Conservation (phyloP, 345 rosid species). For the Melaleuca quinquenervia region DNA sequence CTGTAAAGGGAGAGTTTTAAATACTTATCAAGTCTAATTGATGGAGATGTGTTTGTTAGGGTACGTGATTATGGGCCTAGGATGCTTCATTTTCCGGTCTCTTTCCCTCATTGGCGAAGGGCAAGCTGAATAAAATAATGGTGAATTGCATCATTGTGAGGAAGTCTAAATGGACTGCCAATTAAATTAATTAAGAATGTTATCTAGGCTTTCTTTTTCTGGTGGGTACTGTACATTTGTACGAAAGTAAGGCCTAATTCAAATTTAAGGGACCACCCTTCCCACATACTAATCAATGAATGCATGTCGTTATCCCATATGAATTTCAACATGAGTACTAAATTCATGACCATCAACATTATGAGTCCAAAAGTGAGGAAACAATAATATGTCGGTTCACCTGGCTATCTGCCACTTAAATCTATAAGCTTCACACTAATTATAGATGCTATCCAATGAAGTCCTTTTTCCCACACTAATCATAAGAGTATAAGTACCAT, state of each 20-base stretch:
- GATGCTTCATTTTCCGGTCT: neutral
- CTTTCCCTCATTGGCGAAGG: neutral
- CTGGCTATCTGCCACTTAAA: neutral
- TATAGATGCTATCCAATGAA: neutral
- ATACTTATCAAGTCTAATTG: neutral
- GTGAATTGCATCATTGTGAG: neutral
- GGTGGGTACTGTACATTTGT: neutral
- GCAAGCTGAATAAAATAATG: neutral
- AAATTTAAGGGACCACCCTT: neutral
- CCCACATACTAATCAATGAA: neutral
- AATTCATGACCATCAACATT: neutral
- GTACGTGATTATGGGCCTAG: neutral
- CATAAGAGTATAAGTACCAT: neutral
- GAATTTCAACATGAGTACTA: neutral
- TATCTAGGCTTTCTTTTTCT: neutral
- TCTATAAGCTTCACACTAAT: neutral
- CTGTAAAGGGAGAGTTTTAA: neutral
- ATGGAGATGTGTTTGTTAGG: neutral
- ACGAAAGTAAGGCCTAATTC: neutral
- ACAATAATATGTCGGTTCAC: neutral
- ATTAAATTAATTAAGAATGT: neutral
- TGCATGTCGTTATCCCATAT: neutral
- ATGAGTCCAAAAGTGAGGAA: neutral
- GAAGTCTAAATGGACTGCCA: neutral
- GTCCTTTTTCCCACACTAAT: neutral